Evolutionary conservation across 140 eudicot genomes (phyloP), one percentile per base, ranked within the genome.

Genomic region (Cichorium intybus): DNA sequence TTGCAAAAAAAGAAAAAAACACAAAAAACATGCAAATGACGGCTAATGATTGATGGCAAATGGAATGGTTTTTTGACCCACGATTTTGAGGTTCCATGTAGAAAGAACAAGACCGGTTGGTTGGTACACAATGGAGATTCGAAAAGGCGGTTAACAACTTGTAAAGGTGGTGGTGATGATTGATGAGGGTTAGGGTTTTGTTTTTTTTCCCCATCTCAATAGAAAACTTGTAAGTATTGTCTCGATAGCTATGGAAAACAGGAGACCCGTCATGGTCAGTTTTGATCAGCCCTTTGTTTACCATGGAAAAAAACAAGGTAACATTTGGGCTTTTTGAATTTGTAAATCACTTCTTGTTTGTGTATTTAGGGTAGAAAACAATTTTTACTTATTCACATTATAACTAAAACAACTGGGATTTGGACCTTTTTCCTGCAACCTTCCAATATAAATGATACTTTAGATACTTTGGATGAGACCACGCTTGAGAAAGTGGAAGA

Each of bases 231-330:
- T 47, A 70, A 60, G 59, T 58, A 47, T 58, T 47, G 26, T 56
- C 53, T 37, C 18, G 55, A 56, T 41, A 24, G 64, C 12, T 55
- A 24, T 67, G 54, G 41, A 46, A 50, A 65, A 14, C 49, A 5
- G 24, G 53, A 59, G 60, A 21, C 63, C 20, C 3, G 35, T 2
- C 6, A 59, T 28, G 70, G 58, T 53, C 64, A 53, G n/a, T 54
- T 72, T 63, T 56, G 66, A 71, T 72, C 77, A 39, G 41, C 56
- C 39, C 64, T 15, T 70, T 31, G 28, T 47, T 47, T 70, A 10
- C 22, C 15, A 52, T 10, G 17, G 56, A 55, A 27, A 39, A 27
- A 27, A 6, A 27, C 4, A 58, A 10, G 48, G 21, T 62, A 26
- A 52, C 57, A 24, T 62, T 41, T 27, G 77, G 59, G 64, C 47